These are phyloP conservation scores for Neonectria faginata DNA, from an alignment of 2,329 filamentous ascomycete species.

Conservation along the genomic window DNA sequence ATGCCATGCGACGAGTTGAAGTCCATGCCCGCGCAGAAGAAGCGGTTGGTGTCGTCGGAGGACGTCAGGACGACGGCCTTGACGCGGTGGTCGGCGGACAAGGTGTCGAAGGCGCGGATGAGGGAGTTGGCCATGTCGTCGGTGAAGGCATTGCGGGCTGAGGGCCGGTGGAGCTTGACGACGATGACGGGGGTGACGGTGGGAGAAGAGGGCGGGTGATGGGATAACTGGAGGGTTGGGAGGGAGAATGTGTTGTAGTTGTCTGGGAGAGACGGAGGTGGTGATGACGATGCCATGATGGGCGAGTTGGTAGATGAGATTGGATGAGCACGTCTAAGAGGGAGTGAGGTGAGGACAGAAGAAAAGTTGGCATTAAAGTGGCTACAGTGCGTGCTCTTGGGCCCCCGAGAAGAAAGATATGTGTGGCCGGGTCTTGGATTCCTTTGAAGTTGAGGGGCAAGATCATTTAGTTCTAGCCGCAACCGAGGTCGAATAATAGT, in stretches of 20 bases:
- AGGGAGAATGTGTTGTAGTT: slow-evolving; percentile 57
- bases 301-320: background rate
- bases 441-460: slow-evolving; percentile 19
- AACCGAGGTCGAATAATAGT: slow-evolving; percentile 21
- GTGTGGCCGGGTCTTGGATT: slow-evolving; percentile 9
- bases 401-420: background rate
- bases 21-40: slow-evolving; percentile 71
- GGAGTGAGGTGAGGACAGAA: background rate
- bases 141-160: slow-evolving; percentile 77
- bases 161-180: slow-evolving; percentile 72
- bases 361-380: background rate
- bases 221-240: slow-evolving; percentile 60
- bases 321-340: background rate
- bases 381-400: background rate
- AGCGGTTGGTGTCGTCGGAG: slow-evolving; percentile 58
- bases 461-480: slow-evolving; percentile 15
- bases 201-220: slow-evolving; percentile 62
- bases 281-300: slow-evolving; percentile 38
- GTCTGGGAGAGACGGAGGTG: slow-evolving; percentile 41
- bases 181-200: slow-evolving; percentile 71
- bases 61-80: slow-evolving; percentile 67
- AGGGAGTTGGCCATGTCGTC: slow-evolving; percentile 72
- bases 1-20: slow-evolving; percentile 53
- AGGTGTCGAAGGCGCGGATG: slow-evolving; percentile 61
- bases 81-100: slow-evolving; percentile 66